A percentile compares a stretch with the other conserved stretches of the same genome.
phyloP scores from a whole-genome alignment of 2,329 filamentous ascomycete species.

The Paraconiothyrium brasiliense region DNA sequence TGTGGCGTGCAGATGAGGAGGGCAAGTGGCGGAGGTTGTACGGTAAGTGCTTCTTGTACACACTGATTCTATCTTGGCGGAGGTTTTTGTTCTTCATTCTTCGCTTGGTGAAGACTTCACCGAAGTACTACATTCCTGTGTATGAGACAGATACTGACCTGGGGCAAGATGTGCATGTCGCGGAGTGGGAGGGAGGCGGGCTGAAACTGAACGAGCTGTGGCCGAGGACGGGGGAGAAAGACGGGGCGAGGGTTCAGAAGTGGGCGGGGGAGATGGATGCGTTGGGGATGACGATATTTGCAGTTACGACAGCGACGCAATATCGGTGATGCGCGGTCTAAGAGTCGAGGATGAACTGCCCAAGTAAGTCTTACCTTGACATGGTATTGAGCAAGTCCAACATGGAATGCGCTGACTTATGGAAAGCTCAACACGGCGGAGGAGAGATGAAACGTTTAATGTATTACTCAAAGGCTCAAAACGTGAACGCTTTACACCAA shows the following conservation, averaged over 20 bases:
- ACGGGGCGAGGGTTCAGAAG: neutral
- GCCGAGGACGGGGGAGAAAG: neutral
- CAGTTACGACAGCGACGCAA: constrained; percentile 1
- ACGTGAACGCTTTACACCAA: neutral
- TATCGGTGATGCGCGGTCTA: neutral
- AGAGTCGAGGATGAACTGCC: neutral
- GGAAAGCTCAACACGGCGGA: neutral
- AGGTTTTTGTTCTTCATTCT: no score
- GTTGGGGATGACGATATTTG: constrained; percentile 9
- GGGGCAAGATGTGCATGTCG: constrained; percentile 1
- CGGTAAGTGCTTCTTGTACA: no score
- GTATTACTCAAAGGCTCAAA: neutral
- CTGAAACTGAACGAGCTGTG: neutral
- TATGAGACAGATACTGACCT: no score
- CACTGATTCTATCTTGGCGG: no score
- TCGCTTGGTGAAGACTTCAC: no score
- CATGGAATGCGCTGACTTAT: no score
- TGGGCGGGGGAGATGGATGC: constrained; percentile 5
- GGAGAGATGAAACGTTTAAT: neutral
- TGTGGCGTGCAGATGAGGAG: constrained; percentile 2
- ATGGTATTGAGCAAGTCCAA: no score
- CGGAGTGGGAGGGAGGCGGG: constrained; percentile 9
- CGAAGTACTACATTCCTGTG: no score
- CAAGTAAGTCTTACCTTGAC: no score
- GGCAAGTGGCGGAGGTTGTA: neutral